phyloP scores from a whole-genome alignment of 2,329 filamentous ascomycete genomes.

The Pezicula rhizophila region DNA sequence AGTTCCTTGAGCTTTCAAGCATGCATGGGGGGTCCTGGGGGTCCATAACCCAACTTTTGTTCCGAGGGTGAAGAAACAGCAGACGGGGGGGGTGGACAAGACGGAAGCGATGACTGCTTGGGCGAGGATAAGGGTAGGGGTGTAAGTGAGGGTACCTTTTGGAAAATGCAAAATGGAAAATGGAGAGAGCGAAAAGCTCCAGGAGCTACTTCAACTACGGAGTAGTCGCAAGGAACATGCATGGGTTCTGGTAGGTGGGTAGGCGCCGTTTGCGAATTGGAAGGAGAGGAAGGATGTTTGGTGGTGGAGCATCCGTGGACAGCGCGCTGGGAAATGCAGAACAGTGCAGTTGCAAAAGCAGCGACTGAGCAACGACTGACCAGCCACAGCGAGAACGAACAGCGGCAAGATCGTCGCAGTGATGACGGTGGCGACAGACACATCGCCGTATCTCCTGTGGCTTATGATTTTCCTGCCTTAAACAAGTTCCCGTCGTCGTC shows the following conservation, averaged over 20 bases:
- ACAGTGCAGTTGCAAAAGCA: background rate
- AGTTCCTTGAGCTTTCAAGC: background rate
- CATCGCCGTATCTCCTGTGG: background rate
- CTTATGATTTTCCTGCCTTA: no score
- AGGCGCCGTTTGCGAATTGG: no score
- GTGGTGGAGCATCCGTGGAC: background rate
- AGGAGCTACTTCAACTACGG: background rate
- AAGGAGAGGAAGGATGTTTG: no score
- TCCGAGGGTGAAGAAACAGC: constrained; percentile 1
- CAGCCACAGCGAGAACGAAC: constrained; percentile 9
- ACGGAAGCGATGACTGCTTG: constrained; percentile 1
- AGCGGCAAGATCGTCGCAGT: constrained; percentile 6
- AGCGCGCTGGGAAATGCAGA: no score
- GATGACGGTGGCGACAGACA: constrained; percentile 2
- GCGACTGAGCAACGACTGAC: constrained; percentile 1
- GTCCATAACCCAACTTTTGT: background rate
- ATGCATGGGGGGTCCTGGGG: background rate
- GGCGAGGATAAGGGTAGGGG: background rate
- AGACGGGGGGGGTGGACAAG: background rate
- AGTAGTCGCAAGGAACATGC: no score
- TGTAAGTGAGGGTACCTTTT: background rate
- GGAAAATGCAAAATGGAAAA: background rate
- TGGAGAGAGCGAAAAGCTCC: background rate
- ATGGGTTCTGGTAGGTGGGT: no score
- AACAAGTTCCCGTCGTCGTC: no score